Evolutionary conservation across 139 green algal genomes (phyloP).

Genomic region (Coelastrella sp.): DNA sequence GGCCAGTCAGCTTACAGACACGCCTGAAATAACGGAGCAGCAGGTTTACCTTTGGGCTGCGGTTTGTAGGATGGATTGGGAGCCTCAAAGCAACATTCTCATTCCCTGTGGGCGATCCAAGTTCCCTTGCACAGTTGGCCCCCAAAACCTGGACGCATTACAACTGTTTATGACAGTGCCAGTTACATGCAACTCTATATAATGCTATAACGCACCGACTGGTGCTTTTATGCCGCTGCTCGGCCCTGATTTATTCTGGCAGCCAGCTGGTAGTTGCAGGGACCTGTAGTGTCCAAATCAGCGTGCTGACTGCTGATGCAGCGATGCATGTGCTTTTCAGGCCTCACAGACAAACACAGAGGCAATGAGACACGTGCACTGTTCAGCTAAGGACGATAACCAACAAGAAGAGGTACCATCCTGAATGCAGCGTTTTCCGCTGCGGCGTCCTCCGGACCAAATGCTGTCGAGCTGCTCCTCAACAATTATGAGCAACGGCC

Average conservation of each 20-base stretch:
- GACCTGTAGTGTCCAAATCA: neutral
- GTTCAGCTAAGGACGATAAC: neutral
- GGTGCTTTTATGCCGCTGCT: no score
- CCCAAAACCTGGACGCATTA: no score
- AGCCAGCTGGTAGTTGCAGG: slow-evolving; percentile 1
- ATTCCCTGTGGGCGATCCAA: no score
- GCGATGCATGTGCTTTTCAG: neutral
- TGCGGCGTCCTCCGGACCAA: neutral
- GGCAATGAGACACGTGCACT: neutral
- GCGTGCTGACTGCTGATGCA: neutral
- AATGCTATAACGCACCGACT: neutral
- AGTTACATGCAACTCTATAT: neutral
- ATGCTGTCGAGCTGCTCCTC: neutral
- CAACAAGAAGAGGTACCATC: neutral
- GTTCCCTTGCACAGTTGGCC: no score
- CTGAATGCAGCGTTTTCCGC: neutral
- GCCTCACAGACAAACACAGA: neutral
- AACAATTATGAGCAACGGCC: neutral
- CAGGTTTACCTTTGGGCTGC: no score
- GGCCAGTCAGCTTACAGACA: neutral
- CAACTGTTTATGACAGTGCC: no score
- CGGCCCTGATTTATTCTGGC: neutral
- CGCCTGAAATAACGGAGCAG: neutral
- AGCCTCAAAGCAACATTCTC: no score
- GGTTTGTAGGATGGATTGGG: no score